Base-by-base conservation (phyloP, 768 basidiomycete genomes). In the Russula earlei region DNA sequence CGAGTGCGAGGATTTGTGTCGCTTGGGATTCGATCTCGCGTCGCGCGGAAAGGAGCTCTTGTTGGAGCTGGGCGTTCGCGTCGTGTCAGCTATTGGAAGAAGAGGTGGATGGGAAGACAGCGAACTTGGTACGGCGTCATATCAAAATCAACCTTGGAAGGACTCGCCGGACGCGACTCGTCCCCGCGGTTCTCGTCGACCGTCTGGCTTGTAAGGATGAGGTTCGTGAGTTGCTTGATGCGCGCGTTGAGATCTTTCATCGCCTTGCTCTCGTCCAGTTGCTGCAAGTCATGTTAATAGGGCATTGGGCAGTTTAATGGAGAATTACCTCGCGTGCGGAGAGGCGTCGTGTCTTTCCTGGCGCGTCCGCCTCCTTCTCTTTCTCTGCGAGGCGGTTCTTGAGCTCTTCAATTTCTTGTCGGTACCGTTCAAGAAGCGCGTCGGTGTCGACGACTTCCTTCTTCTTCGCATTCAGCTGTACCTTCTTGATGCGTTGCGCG, bases 381-480 rank as follows among this genome's bases (percentile, higher is more conserved):
- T 82, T 74, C 59, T 88, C 87, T 14, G 76, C 71, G 40, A 94
- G 75, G 40, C 90, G 79, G 2, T 68, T 72, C 73, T 85, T 88
- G 51, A 99, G 81, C 40, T 88, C 86, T 47, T 94, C 93, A 52
- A 99, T 95, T 71, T 98, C 92, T 64, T 87, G 89, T 62, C 90
- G 81, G 68, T 98, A 97, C 49, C 91, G 80, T 72, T 95, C 91
- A 59, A 99, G 88, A 38, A 96, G 77, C 0, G 92, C 94, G 58
- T 93, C 90, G 0, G 91, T 92, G 63, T 96, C 91, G 4, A 96
- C 82, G 11, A 97, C 75, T 68, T 96, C 93, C 69, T 91, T 93
- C 83, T 91, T 92, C 72, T 87, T 83, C 3, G 93, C 93, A 57
- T 85, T 80, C 36, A 97, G 72, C 78, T 90, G 82, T 38, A 97